A percentile compares a stretch with the other conserved stretches of the same genome.
Evolutionary conservation across 1,284 basidiomycete species (phyloP).

Genomic region (Anthracocystis walkeri): DNA sequence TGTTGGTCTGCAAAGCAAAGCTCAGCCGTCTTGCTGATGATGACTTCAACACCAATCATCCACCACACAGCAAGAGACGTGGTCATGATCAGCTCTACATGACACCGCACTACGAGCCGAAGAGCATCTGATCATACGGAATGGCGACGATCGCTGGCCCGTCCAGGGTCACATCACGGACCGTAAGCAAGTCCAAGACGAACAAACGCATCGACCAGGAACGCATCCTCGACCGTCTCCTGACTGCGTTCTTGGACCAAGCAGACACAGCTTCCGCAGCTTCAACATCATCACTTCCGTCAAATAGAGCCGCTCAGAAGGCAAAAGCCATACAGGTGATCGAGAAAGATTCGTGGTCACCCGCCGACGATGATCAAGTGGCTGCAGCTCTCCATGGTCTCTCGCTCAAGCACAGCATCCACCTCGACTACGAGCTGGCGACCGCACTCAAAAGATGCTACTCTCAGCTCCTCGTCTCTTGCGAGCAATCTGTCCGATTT

Average conservation of each 20-base stretch:
- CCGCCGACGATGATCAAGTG: slow-evolving; percentile 32
- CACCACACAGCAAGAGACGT: neutral
- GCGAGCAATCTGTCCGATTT: slow-evolving; percentile 22
- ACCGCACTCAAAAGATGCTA: slow-evolving; percentile 33
- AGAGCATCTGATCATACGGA: neutral
- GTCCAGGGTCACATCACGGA: slow-evolving; percentile 13
- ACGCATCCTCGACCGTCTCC: slow-evolving; percentile 32
- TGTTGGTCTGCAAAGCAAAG: slow-evolving; percentile 9
- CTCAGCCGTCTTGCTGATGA: neutral
- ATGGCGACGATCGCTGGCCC: slow-evolving; percentile 30
- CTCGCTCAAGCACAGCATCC: slow-evolving; percentile 42
- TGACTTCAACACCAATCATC: neutral
- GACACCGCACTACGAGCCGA: neutral
- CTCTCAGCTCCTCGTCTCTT: slow-evolving; percentile 22
- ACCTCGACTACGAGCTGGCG: slow-evolving; percentile 44
- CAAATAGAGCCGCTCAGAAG: slow-evolving; percentile 19
- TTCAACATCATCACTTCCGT: neutral
- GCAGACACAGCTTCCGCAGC: neutral
- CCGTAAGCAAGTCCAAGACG: slow-evolving; percentile 29
- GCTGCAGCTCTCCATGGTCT: slow-evolving; percentile 36
- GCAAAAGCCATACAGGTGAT: slow-evolving; percentile 20
- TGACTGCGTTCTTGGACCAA: slow-evolving; percentile 15
- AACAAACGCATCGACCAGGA: slow-evolving; percentile 43
- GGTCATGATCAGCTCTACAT: neutral
- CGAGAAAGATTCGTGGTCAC: slow-evolving; percentile 43